These are phyloP conservation scores for Colletotrichum camelliae DNA, from an alignment of 2,329 filamentous ascomycete genomes.

Conservation along the genomic window DNA sequence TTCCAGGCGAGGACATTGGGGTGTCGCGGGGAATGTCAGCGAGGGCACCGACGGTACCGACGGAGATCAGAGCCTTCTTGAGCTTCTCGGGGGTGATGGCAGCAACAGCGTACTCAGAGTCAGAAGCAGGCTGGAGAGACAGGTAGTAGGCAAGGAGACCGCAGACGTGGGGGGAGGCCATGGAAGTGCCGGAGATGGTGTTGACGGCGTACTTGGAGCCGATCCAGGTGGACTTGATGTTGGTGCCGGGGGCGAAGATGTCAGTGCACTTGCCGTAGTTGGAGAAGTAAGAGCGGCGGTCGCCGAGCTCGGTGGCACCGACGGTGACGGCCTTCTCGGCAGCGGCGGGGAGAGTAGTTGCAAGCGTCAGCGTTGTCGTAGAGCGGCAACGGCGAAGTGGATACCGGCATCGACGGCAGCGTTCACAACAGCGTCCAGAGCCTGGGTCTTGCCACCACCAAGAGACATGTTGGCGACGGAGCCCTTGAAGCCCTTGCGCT, in stretches of 20 bases:
- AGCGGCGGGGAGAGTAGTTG: conserved; percentile 97
- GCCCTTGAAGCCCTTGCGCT: conserved; percentile 98
- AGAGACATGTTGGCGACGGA: conserved; percentile 99
- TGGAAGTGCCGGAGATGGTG: conserved; percentile 99
- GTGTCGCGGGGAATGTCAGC: conserved; percentile 85
- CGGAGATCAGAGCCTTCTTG: conserved; percentile 84
- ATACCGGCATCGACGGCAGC: conserved; percentile 90
- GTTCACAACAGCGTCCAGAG: conserved; percentile 91
- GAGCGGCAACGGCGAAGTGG: conserved; percentile 95
- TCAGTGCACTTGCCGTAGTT: conserved; percentile 99
- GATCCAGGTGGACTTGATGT: conserved; percentile 98
- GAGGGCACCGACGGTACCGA: conserved; percentile 81
- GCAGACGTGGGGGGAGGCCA: conserved; percentile 96
- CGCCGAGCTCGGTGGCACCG: conserved; percentile 89
- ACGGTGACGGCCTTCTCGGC: conserved; percentile 93
- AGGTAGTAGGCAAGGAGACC: conserved; percentile 98
- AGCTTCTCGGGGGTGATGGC: conserved; percentile 92
- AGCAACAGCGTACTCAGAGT: conserved; percentile 90
- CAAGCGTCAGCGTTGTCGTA: conserved; percentile 99
- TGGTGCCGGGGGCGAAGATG: conserved; percentile 96
- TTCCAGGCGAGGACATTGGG: conserved; percentile 98
- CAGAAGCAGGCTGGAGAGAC: conserved; percentile 87
- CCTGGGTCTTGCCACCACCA: conserved; percentile 93
- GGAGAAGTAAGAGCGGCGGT: conserved; percentile 99
- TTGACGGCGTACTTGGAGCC: conserved; percentile 95